Evolutionary conservation across 2,329 filamentous ascomycete genomes (phyloP), one percentile per base, ranked within the genome.

Genomic region (Hypoxylon sp.): DNA sequence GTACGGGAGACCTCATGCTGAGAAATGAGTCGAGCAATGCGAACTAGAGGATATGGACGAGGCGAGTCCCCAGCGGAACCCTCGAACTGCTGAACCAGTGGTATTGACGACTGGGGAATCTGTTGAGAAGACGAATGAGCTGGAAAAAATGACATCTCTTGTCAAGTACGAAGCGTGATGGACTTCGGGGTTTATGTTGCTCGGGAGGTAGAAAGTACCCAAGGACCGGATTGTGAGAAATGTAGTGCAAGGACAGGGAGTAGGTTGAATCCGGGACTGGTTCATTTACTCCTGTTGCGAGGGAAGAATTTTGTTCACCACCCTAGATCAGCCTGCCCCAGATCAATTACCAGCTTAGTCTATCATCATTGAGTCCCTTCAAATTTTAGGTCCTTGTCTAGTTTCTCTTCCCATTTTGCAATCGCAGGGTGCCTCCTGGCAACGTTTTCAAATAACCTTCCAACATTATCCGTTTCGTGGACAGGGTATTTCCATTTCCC

Each of bases 401-500:
- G 76, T 7, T 80, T 74, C 1, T 20, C 72, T 32, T 79, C 79
- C 91, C 91, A 94, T 74, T 83, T 88, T 60, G 69, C 76, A 39
- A 93, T 74, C 51, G 92, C 68, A 37, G 91, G 91, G 76, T 94
- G 91, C 24, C 86, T 84, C 39, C 79, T 80, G 0, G 89, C 90
- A 47, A 93, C 85, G 72, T 89, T 84, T 37, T 80, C 75, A 68
- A 91, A 89, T 0, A 59, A 6, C 8, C 72, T 51, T 4, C 77
- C 75, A 6, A 75, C 79, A 5, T 75, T 72, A 6, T 62, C 50
- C 11, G 64, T 41, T 1, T 52, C 66, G 17, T 77, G 72, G 28
- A 91, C 84, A 0, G 84, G 78, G 74, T 85, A 94, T 70, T 79
- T 87, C 90, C 90, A 93, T 39, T 88, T 86, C 0, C 91, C 91